Percentiles rank a stretch among this genome's conserved stretches.
phyloP scores from a whole-genome alignment of 1,139 yeast genomes.

The Taphrina confusa region DNA sequence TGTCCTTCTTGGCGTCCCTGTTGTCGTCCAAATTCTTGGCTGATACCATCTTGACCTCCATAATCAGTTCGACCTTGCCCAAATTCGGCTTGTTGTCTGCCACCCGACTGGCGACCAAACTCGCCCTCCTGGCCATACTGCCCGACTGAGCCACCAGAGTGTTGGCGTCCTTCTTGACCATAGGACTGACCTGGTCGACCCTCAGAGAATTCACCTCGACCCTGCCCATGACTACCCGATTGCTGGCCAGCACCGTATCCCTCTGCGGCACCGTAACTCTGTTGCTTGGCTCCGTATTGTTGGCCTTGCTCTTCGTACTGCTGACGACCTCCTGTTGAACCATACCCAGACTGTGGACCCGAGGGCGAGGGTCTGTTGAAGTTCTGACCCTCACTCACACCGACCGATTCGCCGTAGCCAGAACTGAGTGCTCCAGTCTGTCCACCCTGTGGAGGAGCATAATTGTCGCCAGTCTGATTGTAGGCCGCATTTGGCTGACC shows the following conservation, averaged over 20 bases:
- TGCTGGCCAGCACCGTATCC: not conserved
- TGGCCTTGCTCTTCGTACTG: constrained; percentile 3
- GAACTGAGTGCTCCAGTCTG: constrained; percentile 10
- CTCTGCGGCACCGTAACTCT: not conserved
- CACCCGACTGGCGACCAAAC: not conserved
- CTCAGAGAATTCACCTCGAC: not conserved
- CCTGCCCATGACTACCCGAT: not conserved
- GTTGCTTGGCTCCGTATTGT: not conserved
- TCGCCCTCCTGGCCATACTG: constrained; percentile 8
- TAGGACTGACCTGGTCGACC: not conserved
- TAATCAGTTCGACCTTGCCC: constrained; percentile 3
- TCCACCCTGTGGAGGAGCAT: constrained; percentile 15
- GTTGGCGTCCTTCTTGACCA: constrained; percentile 3
- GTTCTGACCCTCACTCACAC: constrained; percentile 25
- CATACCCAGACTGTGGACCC: not conserved
- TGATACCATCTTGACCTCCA: not conserved
- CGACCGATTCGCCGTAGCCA: constrained; percentile 13
- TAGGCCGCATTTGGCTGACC: constrained; percentile 12
- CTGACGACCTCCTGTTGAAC: not conserved
- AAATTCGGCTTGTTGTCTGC: not conserved
- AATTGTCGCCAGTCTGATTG: constrained; percentile 12
- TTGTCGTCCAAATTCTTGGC: constrained; percentile 4
- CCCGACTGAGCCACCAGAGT: too few relatives aligned
- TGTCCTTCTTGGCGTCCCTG: constrained; percentile 5
- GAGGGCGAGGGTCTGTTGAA: constrained; percentile 13